phyloP scores from a whole-genome alignment of 768 basidiomycete species.

The Tulasnella sp. region DNA sequence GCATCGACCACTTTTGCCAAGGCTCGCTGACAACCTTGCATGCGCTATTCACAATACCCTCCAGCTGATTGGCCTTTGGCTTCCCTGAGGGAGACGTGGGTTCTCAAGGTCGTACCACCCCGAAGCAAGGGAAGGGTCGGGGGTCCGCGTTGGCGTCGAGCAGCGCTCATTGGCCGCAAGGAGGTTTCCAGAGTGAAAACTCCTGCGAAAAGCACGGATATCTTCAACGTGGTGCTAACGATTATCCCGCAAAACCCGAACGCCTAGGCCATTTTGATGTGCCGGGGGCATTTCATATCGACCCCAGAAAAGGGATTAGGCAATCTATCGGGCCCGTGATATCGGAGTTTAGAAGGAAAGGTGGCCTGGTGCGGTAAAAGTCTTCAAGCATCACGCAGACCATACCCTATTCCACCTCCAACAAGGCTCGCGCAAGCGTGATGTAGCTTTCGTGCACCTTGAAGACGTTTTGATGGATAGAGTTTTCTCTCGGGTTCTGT shows the following conservation, averaged over 20 bases:
- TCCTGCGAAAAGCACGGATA: neutral
- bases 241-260: neutral
- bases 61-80: neutral
- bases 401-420: neutral
- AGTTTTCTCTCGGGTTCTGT: neutral
- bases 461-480: neutral
- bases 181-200: neutral
- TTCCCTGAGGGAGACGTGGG: neutral
- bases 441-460: neutral
- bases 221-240: neutral
- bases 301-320: neutral
- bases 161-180: neutral
- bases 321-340: neutral
- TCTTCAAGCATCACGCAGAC: neutral
- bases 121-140: neutral
- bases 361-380: neutral
- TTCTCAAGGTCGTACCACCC: neutral
- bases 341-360: conserved; percentile 10
- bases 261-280: neutral
- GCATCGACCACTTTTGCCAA: conserved; percentile 12
- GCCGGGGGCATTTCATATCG: neutral
- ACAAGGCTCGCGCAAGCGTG: neutral
- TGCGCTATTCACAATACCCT: neutral
- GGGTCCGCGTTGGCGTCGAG: neutral
- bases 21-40: conserved; percentile 2